Percentiles rank a stretch among this genome's conserved stretches.
phyloP scores from a whole-genome alignment of 331 rosid genomes.

The Malus hybrid region DNA sequence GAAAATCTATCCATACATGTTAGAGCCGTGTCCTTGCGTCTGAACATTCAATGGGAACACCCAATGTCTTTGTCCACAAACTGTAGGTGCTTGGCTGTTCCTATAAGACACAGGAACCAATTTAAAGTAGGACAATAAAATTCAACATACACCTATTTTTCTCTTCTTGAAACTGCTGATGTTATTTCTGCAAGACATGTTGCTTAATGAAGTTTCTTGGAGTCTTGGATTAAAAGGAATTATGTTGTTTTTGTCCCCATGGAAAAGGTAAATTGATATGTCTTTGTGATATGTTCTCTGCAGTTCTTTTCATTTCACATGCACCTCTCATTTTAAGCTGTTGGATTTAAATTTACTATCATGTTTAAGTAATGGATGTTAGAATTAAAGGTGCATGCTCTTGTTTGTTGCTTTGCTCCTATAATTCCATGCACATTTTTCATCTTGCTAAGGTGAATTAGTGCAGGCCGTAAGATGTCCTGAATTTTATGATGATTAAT shows the following conservation, averaged over 20 bases:
- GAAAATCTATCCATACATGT: background rate
- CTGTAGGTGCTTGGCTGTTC: background rate
- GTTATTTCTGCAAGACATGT: background rate
- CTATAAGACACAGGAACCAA: background rate
- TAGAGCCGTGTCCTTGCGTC: background rate
- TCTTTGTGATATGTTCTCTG: background rate
- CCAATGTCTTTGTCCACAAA: background rate
- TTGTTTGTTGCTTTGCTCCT: background rate
- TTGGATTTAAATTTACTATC: background rate
- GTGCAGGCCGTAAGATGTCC: slow-evolving; percentile 6
- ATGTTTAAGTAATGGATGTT: background rate
- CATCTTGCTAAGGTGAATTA: background rate
- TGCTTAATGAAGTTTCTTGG: background rate
- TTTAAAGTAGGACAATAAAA: background rate
- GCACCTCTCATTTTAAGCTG: background rate
- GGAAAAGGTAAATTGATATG: background rate
- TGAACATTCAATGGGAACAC: background rate
- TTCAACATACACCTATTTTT: no score
- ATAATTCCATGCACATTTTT: background rate
- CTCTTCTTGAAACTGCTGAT: no score
- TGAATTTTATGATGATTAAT: slow-evolving; percentile 10
- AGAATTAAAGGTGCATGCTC: background rate
- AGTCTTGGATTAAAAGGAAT: background rate
- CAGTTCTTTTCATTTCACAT: slow-evolving; percentile 1
- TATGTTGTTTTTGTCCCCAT: background rate